Conservation (phyloP, 1,139 yeast species). For the Debaryomycetaceae sp. region DNA sequence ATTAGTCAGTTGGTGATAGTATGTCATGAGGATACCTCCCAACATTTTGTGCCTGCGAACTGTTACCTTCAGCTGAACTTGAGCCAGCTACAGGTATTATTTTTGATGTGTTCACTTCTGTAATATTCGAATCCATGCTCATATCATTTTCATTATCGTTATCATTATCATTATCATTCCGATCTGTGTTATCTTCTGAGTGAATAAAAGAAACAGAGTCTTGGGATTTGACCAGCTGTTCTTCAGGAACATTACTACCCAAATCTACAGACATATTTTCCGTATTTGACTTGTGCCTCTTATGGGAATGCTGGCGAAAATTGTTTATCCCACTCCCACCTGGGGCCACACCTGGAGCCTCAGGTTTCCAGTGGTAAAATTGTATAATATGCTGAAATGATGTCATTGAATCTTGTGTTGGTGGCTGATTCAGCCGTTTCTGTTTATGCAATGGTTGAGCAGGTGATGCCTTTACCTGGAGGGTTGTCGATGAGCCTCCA, state of each 20-base stretch:
- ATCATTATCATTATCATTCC: conserved; percentile 4
- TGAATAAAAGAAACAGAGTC: neutral
- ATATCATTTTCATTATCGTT: conserved; percentile 12
- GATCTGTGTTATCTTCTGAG: neutral
- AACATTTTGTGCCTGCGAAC: conserved; percentile 12
- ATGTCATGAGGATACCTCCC: conserved; percentile 20
- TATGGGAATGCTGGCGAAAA: conserved; percentile 10
- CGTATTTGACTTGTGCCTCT: conserved; percentile 20
- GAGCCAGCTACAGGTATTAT: conserved; percentile 1
- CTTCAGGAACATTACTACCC: neutral
- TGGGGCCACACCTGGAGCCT: conserved; percentile 21
- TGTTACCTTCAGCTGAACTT: conserved; percentile 3
- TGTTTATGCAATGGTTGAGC: conserved; percentile 45
- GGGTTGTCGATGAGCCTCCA: conserved; percentile 24
- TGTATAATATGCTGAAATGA: conserved; percentile 52
- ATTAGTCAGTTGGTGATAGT: conserved; percentile 13
- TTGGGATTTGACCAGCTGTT: neutral
- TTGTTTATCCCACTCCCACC: conserved; percentile 3
- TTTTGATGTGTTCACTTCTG: conserved; percentile 4
- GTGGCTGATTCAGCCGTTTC: conserved; percentile 30
- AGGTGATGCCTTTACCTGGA: conserved; percentile 44
- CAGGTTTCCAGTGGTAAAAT: conserved; percentile 54
- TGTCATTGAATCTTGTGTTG: conserved; percentile 49
- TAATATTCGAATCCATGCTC: conserved; percentile 14
- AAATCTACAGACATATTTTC: conserved; percentile 11